Conservation (phyloP, 257 asterid species). For the Henckelia pumila region DNA sequence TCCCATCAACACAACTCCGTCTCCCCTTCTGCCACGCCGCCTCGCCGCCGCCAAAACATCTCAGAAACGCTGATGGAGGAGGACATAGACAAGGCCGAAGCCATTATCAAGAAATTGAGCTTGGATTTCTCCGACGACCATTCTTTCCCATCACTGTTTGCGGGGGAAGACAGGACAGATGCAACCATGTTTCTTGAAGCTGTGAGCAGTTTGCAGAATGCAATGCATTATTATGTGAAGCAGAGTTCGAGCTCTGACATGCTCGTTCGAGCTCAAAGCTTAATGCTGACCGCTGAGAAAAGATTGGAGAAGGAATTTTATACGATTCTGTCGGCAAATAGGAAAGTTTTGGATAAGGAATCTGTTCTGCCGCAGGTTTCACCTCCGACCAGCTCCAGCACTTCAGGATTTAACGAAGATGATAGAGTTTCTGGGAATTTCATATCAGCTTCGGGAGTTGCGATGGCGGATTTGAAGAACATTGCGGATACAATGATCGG, state of each 20-base stretch:
- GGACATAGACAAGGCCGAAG: conserved; percentile 48
- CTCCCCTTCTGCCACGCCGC: conserved; percentile 35
- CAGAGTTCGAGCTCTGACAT: conserved; percentile 35
- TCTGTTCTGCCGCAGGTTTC: conserved; percentile 36
- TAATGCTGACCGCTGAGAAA: conserved; percentile 69
- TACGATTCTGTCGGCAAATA: conserved; percentile 38
- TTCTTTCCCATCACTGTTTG: conserved; percentile 37
- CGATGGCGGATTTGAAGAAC: conserved; percentile 46
- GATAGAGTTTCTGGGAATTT: conserved; percentile 25
- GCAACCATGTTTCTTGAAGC: conserved; percentile 44
- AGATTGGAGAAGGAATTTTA: conserved; percentile 66
- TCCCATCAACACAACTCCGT: conserved; percentile 12
- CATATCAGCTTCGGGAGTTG: conserved; percentile 31
- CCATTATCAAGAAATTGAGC: conserved; percentile 41
- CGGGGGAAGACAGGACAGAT: conserved; percentile 32
- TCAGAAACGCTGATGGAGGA: conserved; percentile 59
- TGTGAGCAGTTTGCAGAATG: conserved; percentile 38
- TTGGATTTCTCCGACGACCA: conserved; percentile 24
- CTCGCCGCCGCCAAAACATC: conserved; percentile 34
- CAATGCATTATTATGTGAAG: conserved; percentile 53
- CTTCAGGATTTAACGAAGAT: conserved; percentile 42
- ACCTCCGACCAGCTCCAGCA: conserved; percentile 32
- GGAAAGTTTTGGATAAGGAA: conserved; percentile 53
- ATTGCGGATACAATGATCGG: conserved; percentile 78
- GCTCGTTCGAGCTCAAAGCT: conserved; percentile 51